Conservation (phyloP, 1,284 basidiomycete species). For the Leucoagaricus sp. region DNA sequence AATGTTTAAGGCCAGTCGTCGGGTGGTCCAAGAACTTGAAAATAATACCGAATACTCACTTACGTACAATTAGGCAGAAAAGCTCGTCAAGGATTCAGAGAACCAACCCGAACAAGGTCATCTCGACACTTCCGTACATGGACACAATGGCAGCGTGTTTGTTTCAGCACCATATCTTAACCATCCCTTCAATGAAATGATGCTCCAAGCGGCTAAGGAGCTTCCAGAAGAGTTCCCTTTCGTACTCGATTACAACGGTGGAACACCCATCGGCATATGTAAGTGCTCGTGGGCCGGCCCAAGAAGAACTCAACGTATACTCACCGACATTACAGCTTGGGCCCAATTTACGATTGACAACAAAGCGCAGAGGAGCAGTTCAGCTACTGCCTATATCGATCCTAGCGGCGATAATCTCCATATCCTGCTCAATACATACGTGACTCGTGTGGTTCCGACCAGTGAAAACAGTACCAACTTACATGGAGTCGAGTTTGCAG, state of each 20-base stretch:
- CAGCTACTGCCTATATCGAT: conserved; percentile 41
- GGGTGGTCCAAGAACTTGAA: too few species aligned
- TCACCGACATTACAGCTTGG: conserved; percentile 6
- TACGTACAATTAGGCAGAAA: not conserved
- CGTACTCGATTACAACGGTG: conserved; percentile 31
- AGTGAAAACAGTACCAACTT: conserved; percentile 9
- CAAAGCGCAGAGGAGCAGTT: conserved; percentile 38
- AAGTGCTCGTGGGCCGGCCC: not conserved
- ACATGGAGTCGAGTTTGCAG: conserved; percentile 8
- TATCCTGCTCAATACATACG: conserved; percentile 35
- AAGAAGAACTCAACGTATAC: too few species aligned
- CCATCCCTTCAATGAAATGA: conserved; percentile 1
- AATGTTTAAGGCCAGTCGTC: conserved; percentile 3
- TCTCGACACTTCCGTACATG: conserved; percentile 14
- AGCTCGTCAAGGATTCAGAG: not conserved
- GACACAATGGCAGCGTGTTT: not conserved
- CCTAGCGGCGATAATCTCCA: conserved; percentile 38
- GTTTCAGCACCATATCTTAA: conserved; percentile 4
- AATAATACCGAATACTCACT: too few species aligned
- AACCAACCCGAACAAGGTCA: not conserved
- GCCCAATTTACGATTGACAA: conserved; percentile 15
- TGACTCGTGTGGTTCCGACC: conserved; percentile 21
- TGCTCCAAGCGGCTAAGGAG: conserved; percentile 9
- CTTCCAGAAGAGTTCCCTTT: conserved; percentile 26
- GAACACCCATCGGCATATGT: conserved; percentile 31